Percentiles rank a stretch among this genome's conserved stretches.
Evolutionary conservation across 108 stramenopile species (phyloP).

Genomic region (Aurantiochytrium sp.): DNA sequence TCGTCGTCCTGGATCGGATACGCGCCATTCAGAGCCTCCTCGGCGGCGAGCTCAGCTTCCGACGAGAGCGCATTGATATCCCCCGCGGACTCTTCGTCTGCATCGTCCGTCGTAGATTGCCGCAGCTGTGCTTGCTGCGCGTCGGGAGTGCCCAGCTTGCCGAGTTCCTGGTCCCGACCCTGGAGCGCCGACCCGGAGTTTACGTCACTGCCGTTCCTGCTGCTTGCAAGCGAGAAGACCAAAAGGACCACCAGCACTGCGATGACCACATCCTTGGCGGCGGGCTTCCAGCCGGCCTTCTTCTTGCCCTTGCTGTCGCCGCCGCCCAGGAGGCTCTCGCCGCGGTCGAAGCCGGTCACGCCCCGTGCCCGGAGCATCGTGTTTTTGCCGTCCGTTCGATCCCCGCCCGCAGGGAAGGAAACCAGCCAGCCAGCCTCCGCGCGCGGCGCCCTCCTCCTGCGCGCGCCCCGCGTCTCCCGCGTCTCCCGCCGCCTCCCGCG

Average conservation of each 20-base stretch:
- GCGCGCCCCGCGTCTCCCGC: too few relatives aligned
- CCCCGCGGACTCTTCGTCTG: too few relatives aligned
- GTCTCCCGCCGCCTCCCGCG: too few relatives aligned
- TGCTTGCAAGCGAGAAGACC: not conserved
- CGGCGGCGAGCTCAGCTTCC: not conserved
- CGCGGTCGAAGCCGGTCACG: not conserved
- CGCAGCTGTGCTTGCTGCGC: too few relatives aligned
- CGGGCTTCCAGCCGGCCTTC: not conserved
- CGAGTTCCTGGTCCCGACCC: too few relatives aligned
- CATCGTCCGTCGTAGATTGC: too few relatives aligned
- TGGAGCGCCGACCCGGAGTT: too few relatives aligned
- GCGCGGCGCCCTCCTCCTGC: not conserved
- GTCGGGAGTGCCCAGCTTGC: too few relatives aligned
- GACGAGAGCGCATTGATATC: too few relatives aligned
- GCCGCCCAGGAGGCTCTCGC: not conserved
- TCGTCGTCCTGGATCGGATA: constrained; percentile 8
- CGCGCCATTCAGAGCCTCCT: not conserved
- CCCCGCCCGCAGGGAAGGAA: not conserved
- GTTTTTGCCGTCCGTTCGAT: too few relatives aligned
- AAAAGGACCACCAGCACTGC: not conserved
- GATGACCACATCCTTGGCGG: not conserved
- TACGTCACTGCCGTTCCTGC: too few relatives aligned
- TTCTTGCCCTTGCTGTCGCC: not conserved
- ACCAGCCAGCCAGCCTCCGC: not conserved
- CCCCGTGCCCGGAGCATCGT: not conserved